Conservation (phyloP, 371 early-diverging fungal genomes). For the Capillidium heterosporum region DNA sequence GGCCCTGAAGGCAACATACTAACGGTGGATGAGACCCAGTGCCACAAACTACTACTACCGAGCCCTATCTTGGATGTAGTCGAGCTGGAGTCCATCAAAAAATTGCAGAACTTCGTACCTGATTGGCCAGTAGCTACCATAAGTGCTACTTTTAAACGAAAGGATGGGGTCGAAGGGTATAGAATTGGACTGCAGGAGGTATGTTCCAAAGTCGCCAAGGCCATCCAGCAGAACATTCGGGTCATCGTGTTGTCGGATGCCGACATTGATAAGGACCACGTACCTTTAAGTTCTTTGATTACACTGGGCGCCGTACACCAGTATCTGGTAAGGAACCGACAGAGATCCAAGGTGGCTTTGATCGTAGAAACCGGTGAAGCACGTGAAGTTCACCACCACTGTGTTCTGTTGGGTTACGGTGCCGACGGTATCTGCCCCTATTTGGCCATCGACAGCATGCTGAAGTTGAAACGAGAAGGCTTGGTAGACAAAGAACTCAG, state of each 20-base stretch:
- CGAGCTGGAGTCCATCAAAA: conserved; percentile 60
- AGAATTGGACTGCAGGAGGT: conserved; percentile 57
- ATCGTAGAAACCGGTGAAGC: conserved; percentile 89
- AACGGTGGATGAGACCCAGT: conserved; percentile 59
- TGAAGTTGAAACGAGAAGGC: conserved; percentile 70
- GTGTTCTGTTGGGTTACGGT: conserved; percentile 91
- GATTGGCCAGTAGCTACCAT: conserved; percentile 67
- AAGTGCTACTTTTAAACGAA: conserved; percentile 66
- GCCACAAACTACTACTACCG: conserved; percentile 52
- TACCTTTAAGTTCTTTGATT: conserved; percentile 71
- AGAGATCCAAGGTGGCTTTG: conserved; percentile 72
- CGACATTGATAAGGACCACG: conserved; percentile 38
- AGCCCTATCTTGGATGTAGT: conserved; percentile 71
- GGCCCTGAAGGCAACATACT: conserved; percentile 90
- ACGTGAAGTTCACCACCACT: conserved; percentile 90
- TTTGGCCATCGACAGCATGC: conserved; percentile 68
- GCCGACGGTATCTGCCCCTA: conserved; percentile 93
- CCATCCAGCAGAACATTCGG: conserved; percentile 65
- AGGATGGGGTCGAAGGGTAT: conserved; percentile 62
- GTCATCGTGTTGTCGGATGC: conserved; percentile 74
- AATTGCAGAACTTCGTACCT: conserved; percentile 33
- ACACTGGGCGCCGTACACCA: conserved; percentile 94
- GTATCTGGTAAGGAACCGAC: conserved; percentile 69
- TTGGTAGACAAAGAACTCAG: conserved; percentile 30
- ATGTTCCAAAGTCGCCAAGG: conserved; percentile 57